phyloP scores from a whole-genome alignment of 148 eudicot species.

The Rhododendron simsii region DNA sequence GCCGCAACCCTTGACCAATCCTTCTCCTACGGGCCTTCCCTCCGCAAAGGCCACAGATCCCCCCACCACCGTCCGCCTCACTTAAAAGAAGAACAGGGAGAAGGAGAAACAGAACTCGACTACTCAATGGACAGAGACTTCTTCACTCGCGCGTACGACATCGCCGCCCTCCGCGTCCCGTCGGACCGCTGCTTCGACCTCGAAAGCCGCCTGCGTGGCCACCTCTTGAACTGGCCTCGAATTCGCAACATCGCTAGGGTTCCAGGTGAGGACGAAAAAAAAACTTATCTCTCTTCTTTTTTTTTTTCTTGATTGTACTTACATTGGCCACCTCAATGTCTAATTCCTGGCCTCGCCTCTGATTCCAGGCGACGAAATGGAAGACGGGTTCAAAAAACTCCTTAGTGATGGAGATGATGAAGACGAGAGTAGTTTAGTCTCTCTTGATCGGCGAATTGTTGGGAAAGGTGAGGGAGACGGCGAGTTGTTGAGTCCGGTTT shows the following conservation, averaged over 20 bases:
- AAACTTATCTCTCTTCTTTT: no score
- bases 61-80: constrained; percentile 8
- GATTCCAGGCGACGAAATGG: constrained; percentile 68
- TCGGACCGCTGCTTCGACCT: constrained; percentile 55
- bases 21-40: constrained; percentile 71
- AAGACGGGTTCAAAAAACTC: constrained; percentile 27
- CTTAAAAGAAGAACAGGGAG: neutral
- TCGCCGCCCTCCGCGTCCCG: constrained; percentile 78
- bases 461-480: constrained; percentile 81
- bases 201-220: constrained; percentile 78
- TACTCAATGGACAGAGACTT: constrained; percentile 35
- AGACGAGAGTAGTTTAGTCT: constrained; percentile 23
- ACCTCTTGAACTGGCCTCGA: constrained; percentile 90
- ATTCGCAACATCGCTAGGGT: constrained; percentile 80
- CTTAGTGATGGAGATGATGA: constrained; percentile 18
- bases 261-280: constrained; percentile 24
- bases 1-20: constrained; percentile 12
- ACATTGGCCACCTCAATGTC: no score
- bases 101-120: constrained; percentile 1
- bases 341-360: neutral
- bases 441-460: constrained; percentile 47
- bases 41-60: constrained; percentile 48
- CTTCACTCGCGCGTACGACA: constrained; percentile 57
- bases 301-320: no score
- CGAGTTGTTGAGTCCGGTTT: constrained; percentile 53